Conservation (phyloP, 2,329 filamentous ascomycete genomes). For the Pseudopithomyces chartarum region DNA sequence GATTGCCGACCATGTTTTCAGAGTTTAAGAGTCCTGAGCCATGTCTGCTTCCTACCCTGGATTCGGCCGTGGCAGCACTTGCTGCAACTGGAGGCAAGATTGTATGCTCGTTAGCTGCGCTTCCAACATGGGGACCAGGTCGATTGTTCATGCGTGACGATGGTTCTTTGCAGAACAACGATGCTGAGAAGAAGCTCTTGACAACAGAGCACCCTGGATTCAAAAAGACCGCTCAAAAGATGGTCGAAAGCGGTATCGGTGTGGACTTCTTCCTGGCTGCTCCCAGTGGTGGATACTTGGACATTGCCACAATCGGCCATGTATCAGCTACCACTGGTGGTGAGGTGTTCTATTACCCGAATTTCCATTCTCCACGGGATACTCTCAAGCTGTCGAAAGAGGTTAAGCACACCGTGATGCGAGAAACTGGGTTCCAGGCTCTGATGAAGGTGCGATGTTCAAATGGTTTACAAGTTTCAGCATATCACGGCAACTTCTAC, state of each 20-base stretch:
- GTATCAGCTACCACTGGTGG: conserved; percentile 88
- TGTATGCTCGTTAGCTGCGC: conserved; percentile 81
- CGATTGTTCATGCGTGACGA: conserved; percentile 86
- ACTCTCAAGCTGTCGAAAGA: conserved; percentile 82
- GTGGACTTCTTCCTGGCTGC: conserved; percentile 94
- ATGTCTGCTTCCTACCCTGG: conserved; percentile 81
- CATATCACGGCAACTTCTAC: conserved; percentile 96
- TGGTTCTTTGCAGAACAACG: conserved; percentile 76
- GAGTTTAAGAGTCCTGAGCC: conserved; percentile 89
- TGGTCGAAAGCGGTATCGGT: conserved; percentile 85
- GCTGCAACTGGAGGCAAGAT: conserved; percentile 90
- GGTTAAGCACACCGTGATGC: conserved; percentile 81
- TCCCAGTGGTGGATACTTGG: conserved; percentile 86
- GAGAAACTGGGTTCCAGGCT: conserved; percentile 93
- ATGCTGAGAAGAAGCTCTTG: conserved; percentile 90
- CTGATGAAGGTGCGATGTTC: conserved; percentile 99
- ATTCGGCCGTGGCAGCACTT: conserved; percentile 81
- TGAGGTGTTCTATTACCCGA: conserved; percentile 95
- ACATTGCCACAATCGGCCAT: conserved; percentile 90
- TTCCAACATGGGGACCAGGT: conserved; percentile 91
- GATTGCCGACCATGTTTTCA: conserved; percentile 85
- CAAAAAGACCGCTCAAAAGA: conserved; percentile 83
- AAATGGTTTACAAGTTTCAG: conserved; percentile 88
- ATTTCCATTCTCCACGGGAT: conserved; percentile 88
- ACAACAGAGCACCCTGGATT: conserved; percentile 87